Evolutionary conservation across 805 yeast species (phyloP).

Genomic region (Metschnikowia drakensbergensis): DNA sequence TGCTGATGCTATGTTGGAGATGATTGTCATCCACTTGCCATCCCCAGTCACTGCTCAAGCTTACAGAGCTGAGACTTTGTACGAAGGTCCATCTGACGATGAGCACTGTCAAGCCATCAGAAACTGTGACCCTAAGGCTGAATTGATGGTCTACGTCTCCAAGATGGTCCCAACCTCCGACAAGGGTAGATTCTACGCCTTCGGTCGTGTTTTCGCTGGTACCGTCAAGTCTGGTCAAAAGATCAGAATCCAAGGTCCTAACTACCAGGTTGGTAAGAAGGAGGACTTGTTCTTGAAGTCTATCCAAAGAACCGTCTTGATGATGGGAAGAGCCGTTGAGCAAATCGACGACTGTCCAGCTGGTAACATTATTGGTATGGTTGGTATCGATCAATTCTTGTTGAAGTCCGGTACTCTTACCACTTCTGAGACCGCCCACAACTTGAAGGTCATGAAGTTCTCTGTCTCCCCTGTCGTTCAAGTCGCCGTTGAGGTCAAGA

Average conservation of each 20-base stretch:
- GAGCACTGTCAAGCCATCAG: conserved; percentile 86
- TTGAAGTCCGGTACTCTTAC: conserved; percentile 99
- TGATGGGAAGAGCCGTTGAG: conserved; percentile 99
- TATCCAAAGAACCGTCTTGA: conserved; percentile 97
- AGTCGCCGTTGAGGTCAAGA: conserved; percentile 99
- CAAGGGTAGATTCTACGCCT: conserved; percentile 99
- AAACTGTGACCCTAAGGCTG: conserved; percentile 98
- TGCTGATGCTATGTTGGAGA: conserved; percentile 98
- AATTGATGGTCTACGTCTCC: conserved; percentile 98
- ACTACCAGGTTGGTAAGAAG: conserved; percentile 98
- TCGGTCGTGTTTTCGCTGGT: conserved; percentile 99
- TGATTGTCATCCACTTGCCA: conserved; percentile 98
- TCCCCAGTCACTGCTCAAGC: conserved; percentile 99
- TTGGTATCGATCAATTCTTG: conserved; percentile 99
- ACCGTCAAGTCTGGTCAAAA: conserved; percentile 98
- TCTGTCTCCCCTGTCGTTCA: conserved; percentile 99
- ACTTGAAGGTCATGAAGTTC: conserved; percentile 99
- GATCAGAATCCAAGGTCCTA: conserved; percentile 99
- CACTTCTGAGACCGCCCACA: conserved; percentile 97
- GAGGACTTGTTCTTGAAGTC: conserved; percentile 96
- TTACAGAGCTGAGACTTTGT: conserved; percentile 98
- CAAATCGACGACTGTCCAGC: conserved; percentile 99
- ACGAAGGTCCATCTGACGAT: conserved; percentile 98
- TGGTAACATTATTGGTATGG: conserved; percentile 99
- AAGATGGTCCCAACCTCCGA: conserved; percentile 99